These are phyloP conservation scores for Alternaria infectoria DNA, from an alignment of 2,329 filamentous ascomycete genomes.

Conservation along the genomic window DNA sequence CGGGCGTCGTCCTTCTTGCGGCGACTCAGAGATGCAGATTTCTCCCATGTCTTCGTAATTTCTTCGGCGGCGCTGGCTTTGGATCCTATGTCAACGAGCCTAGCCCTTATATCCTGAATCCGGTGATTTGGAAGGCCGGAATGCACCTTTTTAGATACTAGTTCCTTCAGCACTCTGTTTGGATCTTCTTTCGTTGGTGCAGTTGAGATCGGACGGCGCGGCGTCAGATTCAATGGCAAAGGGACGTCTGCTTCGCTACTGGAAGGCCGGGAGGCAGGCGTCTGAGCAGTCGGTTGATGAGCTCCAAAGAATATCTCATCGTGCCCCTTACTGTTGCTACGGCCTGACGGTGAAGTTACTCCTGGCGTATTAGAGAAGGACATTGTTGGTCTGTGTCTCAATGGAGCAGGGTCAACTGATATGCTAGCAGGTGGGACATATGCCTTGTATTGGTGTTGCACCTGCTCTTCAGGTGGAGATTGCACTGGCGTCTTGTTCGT, in stretches of 20 bases:
- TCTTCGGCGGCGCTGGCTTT: constrained; percentile 28
- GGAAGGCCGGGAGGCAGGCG: constrained; percentile 19
- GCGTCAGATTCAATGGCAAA: constrained; percentile 31
- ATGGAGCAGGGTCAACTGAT: constrained; percentile 13
- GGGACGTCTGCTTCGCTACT: constrained; percentile 30
- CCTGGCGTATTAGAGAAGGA: constrained; percentile 22
- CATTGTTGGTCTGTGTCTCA: constrained; percentile 32
- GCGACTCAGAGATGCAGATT: constrained; percentile 51
- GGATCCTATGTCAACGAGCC: constrained; percentile 19
- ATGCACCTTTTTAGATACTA: constrained; percentile 27
- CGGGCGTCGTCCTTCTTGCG: constrained; percentile 57
- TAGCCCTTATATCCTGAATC: constrained; percentile 30
- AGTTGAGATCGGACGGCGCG: constrained; percentile 22
- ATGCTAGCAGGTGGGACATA: constrained; percentile 35
- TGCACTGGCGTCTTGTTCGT: constrained; percentile 42
- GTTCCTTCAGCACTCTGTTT: constrained; percentile 21
- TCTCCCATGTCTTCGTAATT: constrained; percentile 53
- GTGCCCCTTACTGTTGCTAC: constrained; percentile 26
- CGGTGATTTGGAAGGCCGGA: constrained; percentile 16
- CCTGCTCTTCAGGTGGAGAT: constrained; percentile 33
- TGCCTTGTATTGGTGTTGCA: constrained; percentile 40
- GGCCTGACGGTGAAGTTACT: constrained; percentile 6
- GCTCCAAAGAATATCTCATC: constrained; percentile 48
- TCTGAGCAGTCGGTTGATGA: constrained; percentile 13
- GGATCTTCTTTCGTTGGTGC: constrained; percentile 20